Base-by-base conservation (phyloP, 257 asterid species). In the Lantana camara region DNA sequence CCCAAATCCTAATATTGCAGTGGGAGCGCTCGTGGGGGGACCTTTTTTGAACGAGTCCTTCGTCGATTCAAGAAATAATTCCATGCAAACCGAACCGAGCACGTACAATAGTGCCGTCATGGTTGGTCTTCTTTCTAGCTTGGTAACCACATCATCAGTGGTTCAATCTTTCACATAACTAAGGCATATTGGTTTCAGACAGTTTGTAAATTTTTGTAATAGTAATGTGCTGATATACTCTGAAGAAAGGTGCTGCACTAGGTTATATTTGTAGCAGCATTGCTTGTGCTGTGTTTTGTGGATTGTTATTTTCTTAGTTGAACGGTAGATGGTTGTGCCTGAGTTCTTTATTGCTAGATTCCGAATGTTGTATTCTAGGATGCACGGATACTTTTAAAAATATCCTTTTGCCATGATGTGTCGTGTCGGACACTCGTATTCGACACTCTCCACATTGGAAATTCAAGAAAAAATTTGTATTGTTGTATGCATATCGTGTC, bases 21-120 rank as follows among this genome's bases (percentile, higher is more conserved):
- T 69, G 60, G 97, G 99, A 15, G 99, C 86, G 16, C 86, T 93
- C 4, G 97, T 93, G 5, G 99, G 99, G 0, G 99, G 99, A 17
- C 99, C 99, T 1, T 93, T 90, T 58, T 79, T 77, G 1, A 90
- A 93, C 57, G 99, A 89, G 73, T 72, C 97, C 0, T 93, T 72
- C 37, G 60, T 84, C 2, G 99, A 93, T 60, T 76, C 82, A n/a
- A 84, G 99, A 70, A 90, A 93, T 85, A 93, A 93, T 68, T 81
- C 96, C 4, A 85, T 87, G 95, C 99, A 90, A 67, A 82, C 79
- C 0, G 97, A 93, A 67, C 99, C 97, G 14, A 90, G 85, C 79
- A 90, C 96, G 0, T 87, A 93, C 70, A 90, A 90, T 64, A 75
- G 90, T 66, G 97, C 99, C 2, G 80, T 84, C 58, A 63, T 90